Evolutionary conservation across 345 rosid species (phyloP).

Genomic region (Raphanus raphanistrum): DNA sequence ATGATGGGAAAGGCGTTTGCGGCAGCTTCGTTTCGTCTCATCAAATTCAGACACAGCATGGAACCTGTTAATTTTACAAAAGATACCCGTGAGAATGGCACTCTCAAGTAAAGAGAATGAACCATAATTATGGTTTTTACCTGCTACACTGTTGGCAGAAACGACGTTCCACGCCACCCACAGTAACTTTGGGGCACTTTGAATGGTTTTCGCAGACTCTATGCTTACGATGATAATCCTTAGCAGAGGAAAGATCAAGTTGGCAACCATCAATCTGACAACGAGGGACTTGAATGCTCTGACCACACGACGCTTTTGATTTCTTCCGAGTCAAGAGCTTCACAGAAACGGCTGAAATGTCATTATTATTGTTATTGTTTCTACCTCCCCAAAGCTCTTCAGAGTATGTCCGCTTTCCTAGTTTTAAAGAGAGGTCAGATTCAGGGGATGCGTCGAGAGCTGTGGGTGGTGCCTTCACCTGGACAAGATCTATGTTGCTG

Average conservation of each 20-base stretch:
- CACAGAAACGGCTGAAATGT: conserved; percentile 32
- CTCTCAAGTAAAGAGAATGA: neutral
- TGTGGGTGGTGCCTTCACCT: conserved; percentile 22
- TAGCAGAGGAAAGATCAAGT: conserved; percentile 55
- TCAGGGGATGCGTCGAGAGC: conserved; percentile 28
- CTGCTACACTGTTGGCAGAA: conserved; percentile 96
- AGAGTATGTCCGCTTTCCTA: conserved; percentile 54
- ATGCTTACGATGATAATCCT: conserved; percentile 78
- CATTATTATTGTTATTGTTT: conserved; percentile 50
- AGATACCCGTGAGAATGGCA: neutral
- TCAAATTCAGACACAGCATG: conserved; percentile 86
- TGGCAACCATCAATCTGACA: conserved; percentile 85
- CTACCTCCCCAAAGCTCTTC: conserved; percentile 52
- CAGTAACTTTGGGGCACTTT: conserved; percentile 64
- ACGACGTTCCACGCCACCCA: conserved; percentile 68
- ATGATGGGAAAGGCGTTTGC: conserved; percentile 90
- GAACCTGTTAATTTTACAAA: conserved; percentile 51
- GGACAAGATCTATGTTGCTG: conserved; percentile 34
- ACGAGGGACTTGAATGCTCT: conserved; percentile 49
- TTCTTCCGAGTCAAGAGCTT: conserved; percentile 56
- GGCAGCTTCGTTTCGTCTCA: conserved; percentile 91
- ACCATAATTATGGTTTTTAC: conserved; percentile 34
- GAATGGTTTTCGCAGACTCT: conserved; percentile 83
- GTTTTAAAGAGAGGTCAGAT: conserved; percentile 35
- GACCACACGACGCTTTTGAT: conserved; percentile 58